A percentile compares a stretch with the other conserved stretches of the same genome.
phyloP scores from a whole-genome alignment of 1,284 basidiomycete genomes.

The Stygiomarasmius scandens region DNA sequence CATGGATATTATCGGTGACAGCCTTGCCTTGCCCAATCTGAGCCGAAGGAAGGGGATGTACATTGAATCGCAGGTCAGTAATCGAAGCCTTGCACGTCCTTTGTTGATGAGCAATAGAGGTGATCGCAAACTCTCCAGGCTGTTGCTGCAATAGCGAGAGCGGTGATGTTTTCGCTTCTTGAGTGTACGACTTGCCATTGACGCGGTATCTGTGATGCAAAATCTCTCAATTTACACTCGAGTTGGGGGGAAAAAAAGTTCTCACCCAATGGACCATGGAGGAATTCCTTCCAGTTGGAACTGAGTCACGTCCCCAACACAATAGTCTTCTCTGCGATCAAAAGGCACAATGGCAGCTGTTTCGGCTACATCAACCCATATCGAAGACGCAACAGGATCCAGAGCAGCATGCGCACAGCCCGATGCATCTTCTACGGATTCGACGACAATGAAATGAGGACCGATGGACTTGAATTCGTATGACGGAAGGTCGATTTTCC shows the following conservation, averaged over 20 bases:
- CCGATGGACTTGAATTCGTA: conserved; percentile 80
- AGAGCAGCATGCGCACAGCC: conserved; percentile 75
- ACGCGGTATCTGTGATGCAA: conserved; percentile 69
- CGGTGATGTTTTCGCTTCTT: conserved; percentile 77
- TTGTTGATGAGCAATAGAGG: conserved; percentile 88
- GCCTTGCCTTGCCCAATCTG: conserved; percentile 85
- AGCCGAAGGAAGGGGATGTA: conserved; percentile 87
- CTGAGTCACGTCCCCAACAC: conserved; percentile 88
- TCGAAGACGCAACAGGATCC: conserved; percentile 64
- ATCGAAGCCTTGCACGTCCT: conserved; percentile 85
- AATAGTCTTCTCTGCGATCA: conserved; percentile 79
- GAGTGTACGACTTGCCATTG: conserved; percentile 74
- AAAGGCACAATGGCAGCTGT: conserved; percentile 90
- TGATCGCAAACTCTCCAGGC: conserved; percentile 81
- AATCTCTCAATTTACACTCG: conserved; percentile 1
- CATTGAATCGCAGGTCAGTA: conserved; percentile 72
- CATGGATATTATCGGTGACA: conserved; percentile 84
- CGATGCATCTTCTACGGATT: conserved; percentile 76
- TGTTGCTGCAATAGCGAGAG: conserved; percentile 85
- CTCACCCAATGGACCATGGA: conserved; percentile 92
- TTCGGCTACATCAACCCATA: conserved; percentile 91
- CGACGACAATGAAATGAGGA: conserved; percentile 78
- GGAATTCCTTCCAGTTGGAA: conserved; percentile 94
- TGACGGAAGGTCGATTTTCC: conserved; percentile 76
- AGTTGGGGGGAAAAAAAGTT: conserved; percentile 16